Base-by-base conservation (phyloP, 1,139 yeast species). In the Candida albicans region DNA sequence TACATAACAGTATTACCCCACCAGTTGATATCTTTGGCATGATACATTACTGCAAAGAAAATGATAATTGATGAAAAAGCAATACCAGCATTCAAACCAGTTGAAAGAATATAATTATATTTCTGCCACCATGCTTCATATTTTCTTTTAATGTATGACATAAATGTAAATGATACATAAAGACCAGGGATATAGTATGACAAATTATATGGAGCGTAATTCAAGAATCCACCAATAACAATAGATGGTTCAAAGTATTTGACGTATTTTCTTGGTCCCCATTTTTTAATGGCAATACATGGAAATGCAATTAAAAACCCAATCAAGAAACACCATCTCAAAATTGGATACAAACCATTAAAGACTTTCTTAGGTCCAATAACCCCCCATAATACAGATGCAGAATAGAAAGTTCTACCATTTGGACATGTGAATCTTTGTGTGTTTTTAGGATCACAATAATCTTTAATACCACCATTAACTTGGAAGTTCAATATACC, bases 361-460 rank as follows among this genome's bases (percentile, higher is more conserved):
- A 77, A 77, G 41, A 70, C 73, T 48, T 75, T 68, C 51, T 68
- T 62, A 1, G 86, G 84, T 1, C 86, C 87, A 51, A 82, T 75
- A 9, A 78, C 77, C 45, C 87, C 87, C 87, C 86, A 82, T 32
- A 78, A 64, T 15, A 81, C 70, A 1, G 83, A 74, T 1, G 85
- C 81, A 41, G 70, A 69, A 62, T 67, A 81, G 57, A 73, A 79
- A 1, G 74, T 75, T 25, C 64, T 65, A 8, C 74, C 68, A 31
- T 46, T 44, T 31, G 79, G 82, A 56, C 86, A 81, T 4, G 77
- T 65, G 56, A 77, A 79, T 35, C 65, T 64, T 36, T 70, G 65
- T 5, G 55, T 47, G 44, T 75, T 77, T 30, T 55, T 48, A 4
- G 68, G 57, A 2, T 58, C 54, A 58, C 86, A 81, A 41, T 48